phyloP scores from a whole-genome alignment of 78 protist genomes.

The Mantamonas sphyraenae region DNA sequence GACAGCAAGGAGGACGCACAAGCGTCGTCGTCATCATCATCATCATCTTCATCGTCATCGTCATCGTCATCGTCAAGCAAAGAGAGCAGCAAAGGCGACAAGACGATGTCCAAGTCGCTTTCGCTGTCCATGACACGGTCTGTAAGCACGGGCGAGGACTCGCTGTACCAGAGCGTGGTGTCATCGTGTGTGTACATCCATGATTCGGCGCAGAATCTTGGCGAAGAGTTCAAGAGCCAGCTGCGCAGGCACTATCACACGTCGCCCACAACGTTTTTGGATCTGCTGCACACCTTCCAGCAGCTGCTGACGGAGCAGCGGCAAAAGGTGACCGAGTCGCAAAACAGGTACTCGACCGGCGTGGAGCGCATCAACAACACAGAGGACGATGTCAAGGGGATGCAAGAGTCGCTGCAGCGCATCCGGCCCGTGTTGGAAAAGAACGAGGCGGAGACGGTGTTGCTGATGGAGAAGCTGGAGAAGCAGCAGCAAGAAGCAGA shows the following conservation, averaged over 20 bases:
- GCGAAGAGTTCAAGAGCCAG: constrained; percentile 14
- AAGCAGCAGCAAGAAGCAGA: not conserved
- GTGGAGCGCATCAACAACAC: constrained; percentile 43
- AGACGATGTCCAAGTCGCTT: not conserved
- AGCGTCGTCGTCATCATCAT: no score
- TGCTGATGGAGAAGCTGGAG: not conserved
- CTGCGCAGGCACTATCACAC: constrained; percentile 39
- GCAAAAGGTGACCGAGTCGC: not conserved
- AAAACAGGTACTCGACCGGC: constrained; percentile 7
- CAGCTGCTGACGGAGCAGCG: constrained; percentile 25
- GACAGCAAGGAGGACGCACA: no score
- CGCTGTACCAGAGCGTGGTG: not conserved
- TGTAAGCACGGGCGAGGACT: not conserved
- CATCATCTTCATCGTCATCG: not conserved
- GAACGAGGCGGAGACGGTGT: constrained; percentile 1
- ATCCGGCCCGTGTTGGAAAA: constrained; percentile 33
- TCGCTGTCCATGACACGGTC: not conserved
- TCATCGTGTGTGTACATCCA: constrained; percentile 45
- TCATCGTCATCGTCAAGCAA: not conserved
- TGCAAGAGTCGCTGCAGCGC: constrained; percentile 17
- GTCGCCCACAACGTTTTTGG: constrained; percentile 63
- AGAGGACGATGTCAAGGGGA: constrained; percentile 9
- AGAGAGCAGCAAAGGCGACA: no score
- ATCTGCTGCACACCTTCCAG: constrained; percentile 32
- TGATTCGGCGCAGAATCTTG: not conserved